Conservation (phyloP, 2,329 filamentous ascomycete species). For the Cytospora mali region DNA sequence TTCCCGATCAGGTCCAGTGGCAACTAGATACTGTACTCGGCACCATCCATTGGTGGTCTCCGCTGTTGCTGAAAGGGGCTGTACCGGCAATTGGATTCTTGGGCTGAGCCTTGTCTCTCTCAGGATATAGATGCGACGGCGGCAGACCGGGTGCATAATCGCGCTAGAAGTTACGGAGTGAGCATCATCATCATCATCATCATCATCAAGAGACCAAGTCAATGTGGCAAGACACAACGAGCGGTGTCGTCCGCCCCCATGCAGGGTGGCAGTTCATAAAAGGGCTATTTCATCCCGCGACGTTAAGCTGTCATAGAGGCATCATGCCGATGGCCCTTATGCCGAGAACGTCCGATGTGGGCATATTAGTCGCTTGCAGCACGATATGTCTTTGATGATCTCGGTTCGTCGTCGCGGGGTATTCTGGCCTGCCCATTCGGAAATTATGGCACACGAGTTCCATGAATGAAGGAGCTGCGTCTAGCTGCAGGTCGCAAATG, state of each 20-base stretch:
- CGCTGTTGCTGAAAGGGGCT: neutral
- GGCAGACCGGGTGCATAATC: neutral
- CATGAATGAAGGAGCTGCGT: slow-evolving; percentile 11
- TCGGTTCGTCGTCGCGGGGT: neutral
- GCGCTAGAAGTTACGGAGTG: neutral
- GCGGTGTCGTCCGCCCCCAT: neutral
- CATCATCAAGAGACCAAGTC: neutral
- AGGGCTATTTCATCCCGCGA: neutral
- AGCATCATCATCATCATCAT: slow-evolving; percentile 2
- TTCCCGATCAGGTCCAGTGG: neutral
- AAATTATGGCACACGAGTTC: neutral
- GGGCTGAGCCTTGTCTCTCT: neutral
- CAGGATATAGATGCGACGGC: neutral
- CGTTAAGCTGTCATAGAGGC: neutral
- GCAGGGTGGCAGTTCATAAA: neutral
- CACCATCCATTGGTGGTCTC: neutral
- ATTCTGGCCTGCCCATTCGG: neutral
- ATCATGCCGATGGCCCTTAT: neutral
- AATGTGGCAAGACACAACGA: neutral
- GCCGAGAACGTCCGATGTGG: neutral
- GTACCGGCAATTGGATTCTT: neutral
- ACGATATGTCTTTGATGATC: neutral
- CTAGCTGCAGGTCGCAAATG: slow-evolving; percentile 31
- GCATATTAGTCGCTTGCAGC: neutral
- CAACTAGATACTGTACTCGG: no score